Percentiles rank a stretch among this genome's conserved stretches.
These are phyloP conservation scores for Stemphylium vesicarium DNA, from an alignment of 2,329 filamentous ascomycete species.

Conservation along the genomic window DNA sequence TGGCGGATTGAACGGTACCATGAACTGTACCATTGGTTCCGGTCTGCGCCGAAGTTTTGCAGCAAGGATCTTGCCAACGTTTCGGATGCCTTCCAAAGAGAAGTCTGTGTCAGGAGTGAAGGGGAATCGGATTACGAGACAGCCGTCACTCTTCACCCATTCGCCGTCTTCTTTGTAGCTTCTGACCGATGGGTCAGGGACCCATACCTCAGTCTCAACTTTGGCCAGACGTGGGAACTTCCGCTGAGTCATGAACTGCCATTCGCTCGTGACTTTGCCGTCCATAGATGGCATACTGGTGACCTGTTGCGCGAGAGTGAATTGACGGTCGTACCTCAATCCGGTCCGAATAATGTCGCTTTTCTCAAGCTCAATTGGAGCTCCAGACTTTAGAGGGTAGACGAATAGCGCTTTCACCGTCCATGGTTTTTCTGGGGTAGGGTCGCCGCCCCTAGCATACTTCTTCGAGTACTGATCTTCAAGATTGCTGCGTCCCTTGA, in stretches of 20 bases:
- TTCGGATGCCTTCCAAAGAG: conserved; percentile 40
- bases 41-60: conserved; percentile 50
- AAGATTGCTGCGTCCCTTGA: conserved; percentile 59
- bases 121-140: conserved; percentile 71
- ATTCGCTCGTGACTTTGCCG: conserved; percentile 54
- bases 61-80: conserved; percentile 41
- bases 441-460: conserved; percentile 48
- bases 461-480: conserved; percentile 62
- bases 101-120: conserved; percentile 48
- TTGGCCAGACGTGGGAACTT: conserved; percentile 74
- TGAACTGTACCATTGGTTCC: conserved; percentile 67
- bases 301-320: conserved; percentile 74
- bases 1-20: conserved; percentile 70
- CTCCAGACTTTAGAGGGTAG: conserved; percentile 85
- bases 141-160: conserved; percentile 62
- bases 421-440: conserved; percentile 38
- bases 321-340: conserved; percentile 79
- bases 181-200: conserved; percentile 66
- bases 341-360: conserved; percentile 71
- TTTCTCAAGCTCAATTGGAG: conserved; percentile 72
- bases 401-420: conserved; percentile 73
- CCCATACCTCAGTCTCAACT: conserved; percentile 71
- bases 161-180: conserved; percentile 58
- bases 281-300: conserved; percentile 52
- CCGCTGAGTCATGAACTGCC: conserved; percentile 75